Evolutionary conservation across 805 yeast genomes (phyloP), one percentile per base, ranked within the genome.

Genomic region (Pichia nakasei): DNA sequence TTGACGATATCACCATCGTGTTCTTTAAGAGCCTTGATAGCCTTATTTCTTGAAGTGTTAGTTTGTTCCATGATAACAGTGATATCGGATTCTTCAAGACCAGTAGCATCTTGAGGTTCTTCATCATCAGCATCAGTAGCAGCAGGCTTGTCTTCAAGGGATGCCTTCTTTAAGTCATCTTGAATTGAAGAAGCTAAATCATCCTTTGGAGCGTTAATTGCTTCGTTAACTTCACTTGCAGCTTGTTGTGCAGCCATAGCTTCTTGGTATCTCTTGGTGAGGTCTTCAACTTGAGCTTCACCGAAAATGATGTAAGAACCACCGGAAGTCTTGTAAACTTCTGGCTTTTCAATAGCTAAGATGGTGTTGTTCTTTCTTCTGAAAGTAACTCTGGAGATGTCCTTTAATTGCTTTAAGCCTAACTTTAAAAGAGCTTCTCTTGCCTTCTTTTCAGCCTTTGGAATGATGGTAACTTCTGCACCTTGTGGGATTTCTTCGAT

Each of bases 271-370:
- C 88, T 82, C 70, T 85, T 81, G 72, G 82, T 80, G 69, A 88
- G 72, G 75, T 91, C 96, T 69, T 91, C 97, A 57, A 85, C 84
- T 78, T 87, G 85, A 65, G 96, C 95, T 73, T 89, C 97, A 72
- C 98, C 98, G 61, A 91, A 89, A 56, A 91, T 97, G 59, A 91
- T 82, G 76, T 85, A 93, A 58, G 95, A 82, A 65, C 97, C 96
- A 63, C 94, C 84, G 53, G 81, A 76, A 51, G 96, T 82, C 72
- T 77, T 86, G 95, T 75, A 91, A 49, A 93, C 97, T 58, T 88
- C 97, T 68, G 98, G 98, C 56, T 70, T 67, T 67, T 86, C 93
- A 71, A 91, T 85, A 64, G 93, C 95, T 68, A 82, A 78, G 65
- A 88, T 82, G 66, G 82, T 78, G 80, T 86, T 85, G 67, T 89